Evolutionary conservation across 2,329 filamentous ascomycete genomes (phyloP).

Genomic region (Venturia effusa): DNA sequence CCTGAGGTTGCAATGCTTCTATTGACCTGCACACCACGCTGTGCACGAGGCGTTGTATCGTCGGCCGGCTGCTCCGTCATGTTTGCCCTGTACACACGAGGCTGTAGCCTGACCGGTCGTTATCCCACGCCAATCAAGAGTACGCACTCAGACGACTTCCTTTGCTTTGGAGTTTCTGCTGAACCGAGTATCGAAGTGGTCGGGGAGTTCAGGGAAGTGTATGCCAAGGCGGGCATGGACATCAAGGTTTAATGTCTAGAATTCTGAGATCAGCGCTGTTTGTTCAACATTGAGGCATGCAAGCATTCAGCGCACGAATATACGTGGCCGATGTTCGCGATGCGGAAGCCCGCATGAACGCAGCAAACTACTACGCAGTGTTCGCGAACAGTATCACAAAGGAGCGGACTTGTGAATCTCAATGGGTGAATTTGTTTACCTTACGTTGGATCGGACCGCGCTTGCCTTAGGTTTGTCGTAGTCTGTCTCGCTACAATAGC

Average conservation of each 20-base stretch:
- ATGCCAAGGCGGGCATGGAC: constrained; percentile 5
- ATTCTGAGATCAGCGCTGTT: constrained; percentile 6
- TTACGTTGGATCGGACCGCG: constrained; percentile 2
- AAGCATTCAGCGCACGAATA: not conserved
- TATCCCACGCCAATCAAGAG: not conserved
- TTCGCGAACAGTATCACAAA: not conserved
- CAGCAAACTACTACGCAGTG: constrained; percentile 5
- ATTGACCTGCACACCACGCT: not conserved
- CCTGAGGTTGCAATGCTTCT: not conserved
- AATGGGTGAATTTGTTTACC: constrained; percentile 4
- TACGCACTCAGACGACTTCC: not conserved
- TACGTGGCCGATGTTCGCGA: constrained; percentile 3
- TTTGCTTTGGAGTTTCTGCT: not conserved
- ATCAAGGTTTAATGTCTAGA: not conserved
- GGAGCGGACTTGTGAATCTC: not conserved
- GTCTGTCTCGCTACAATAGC: not conserved
- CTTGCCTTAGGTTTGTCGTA: constrained; percentile 1
- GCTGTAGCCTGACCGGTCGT: not conserved
- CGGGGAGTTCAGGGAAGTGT: not conserved
- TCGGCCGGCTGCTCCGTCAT: constrained; percentile 2
- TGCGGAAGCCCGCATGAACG: not conserved
- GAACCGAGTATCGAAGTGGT: not conserved
- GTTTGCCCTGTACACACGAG: not conserved
- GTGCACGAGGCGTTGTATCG: not conserved
- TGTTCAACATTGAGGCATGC: constrained; percentile 1